A percentile compares a stretch with the other conserved stretches of the same genome.
phyloP scores from a whole-genome alignment of 78 protist genomes.

The Dictyostelium intermedium region DNA sequence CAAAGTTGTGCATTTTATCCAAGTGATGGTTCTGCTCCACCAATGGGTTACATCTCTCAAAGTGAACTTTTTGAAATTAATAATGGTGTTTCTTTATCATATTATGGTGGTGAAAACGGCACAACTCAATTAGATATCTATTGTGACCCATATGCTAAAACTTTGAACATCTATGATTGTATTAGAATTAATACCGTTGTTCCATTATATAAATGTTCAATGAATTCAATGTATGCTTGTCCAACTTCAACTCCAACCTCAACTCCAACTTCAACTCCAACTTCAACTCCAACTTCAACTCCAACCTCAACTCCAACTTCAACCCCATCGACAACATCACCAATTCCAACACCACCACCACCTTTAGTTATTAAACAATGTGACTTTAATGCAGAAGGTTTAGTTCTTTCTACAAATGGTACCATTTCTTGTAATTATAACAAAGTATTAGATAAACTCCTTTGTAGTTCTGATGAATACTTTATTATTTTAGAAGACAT shows the following conservation, averaged over 20 bases:
- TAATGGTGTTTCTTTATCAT: background rate
- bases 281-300: too few relatives aligned
- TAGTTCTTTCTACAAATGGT: too few relatives aligned
- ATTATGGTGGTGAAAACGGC: background rate
- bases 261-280: too few relatives aligned
- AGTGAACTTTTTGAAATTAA: background rate
- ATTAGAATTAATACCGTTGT: background rate
- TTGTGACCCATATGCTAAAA: background rate
- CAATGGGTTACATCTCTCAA: background rate
- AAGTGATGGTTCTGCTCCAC: background rate
- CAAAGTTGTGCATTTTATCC: background rate
- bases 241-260: background rate
- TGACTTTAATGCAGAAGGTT: too few relatives aligned
- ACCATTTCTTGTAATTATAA: too few relatives aligned
- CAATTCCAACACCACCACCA: too few relatives aligned
- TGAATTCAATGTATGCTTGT: background rate
- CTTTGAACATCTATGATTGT: background rate
- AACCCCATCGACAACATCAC: too few relatives aligned
- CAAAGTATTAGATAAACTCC: too few relatives aligned
- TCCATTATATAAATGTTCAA: background rate
- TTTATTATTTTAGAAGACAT: too few relatives aligned
- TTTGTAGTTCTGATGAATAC: too few relatives aligned
- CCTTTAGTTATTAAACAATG: too few relatives aligned
- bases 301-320: too few relatives aligned
- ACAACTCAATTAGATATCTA: background rate